Base-by-base conservation (phyloP, 2,329 filamentous ascomycete species). In the Xylariomycetidae sp. region DNA sequence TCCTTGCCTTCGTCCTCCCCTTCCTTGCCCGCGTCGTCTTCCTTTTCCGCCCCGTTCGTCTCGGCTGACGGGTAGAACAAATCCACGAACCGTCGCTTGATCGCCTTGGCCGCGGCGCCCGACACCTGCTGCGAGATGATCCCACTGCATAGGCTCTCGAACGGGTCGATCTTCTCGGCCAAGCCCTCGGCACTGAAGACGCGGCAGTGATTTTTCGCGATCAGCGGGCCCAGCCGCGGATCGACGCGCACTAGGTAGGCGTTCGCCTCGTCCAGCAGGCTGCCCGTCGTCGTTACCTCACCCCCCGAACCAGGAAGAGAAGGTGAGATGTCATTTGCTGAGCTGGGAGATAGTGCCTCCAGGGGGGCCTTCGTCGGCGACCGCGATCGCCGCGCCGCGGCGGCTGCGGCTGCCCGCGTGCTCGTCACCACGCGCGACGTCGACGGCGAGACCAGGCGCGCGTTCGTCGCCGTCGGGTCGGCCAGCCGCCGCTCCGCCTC, bases 51-150 rank as follows among this genome's bases (percentile, higher is more conserved):
- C 20, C 12, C 20, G 8, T 23, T 23, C 12, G 20, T 23, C 5
- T 60, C 49, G 22, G 64, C 56, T 22, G 29, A 14, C 9, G 29
- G 19, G 34, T 57, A 48, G 58, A 95, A 95, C 5, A 95, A 64
- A 2, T 66, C 70, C 14, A 94, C 64, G 56, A 95, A 95, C 44
- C 86, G 90, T 31, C 74, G 74, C 58, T 90, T 89, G 63, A 98
- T 96, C 5, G 85, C 85, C 46, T 77, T 82, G 10, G 92, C 92
- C 1, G 92, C 92, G 5, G 88, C 87, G 13, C 90, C 88, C 1
- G 88, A 95, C 14, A 98, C 90, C 64, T 98, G 92, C 62, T 96
- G 92, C 33, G 86, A 88, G 49, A 96, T 94, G 54, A 98, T 95
- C 32, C 88, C 84, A 58, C 82, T 89, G 24, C 77, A 74, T 20